Conservation (phyloP, 1,284 basidiomycete species). For the Retiboletus flavoniger region DNA sequence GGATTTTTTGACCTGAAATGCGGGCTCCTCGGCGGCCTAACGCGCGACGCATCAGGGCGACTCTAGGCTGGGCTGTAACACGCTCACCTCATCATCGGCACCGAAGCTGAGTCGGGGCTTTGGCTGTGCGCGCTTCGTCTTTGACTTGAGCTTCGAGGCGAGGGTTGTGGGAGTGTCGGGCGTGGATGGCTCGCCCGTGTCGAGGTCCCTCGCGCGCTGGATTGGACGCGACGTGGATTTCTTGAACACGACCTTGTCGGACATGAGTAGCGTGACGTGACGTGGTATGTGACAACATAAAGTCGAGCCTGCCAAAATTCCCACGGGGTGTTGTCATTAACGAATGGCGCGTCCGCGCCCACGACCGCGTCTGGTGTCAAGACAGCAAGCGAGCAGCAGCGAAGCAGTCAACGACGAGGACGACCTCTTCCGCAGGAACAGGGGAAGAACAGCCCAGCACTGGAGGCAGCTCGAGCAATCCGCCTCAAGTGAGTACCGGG, state of each 20-base stretch:
- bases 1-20: constrained; percentile 77
- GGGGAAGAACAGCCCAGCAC: constrained; percentile 46
- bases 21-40: constrained; percentile 59
- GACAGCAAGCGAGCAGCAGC: constrained; percentile 11
- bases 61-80: constrained; percentile 15
- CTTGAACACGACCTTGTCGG: constrained; percentile 47
- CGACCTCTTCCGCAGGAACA: constrained; percentile 63
- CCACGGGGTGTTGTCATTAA: constrained; percentile 41
- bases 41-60: constrained; percentile 23
- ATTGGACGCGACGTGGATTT: constrained; percentile 55
- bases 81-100: constrained; percentile 69
- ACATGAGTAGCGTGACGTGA: constrained; percentile 29
- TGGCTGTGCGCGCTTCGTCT: constrained; percentile 59
- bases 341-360: constrained; percentile 39
- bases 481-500: constrained; percentile 46
- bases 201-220: constrained; percentile 45
- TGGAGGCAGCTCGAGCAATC: constrained; percentile 59
- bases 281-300: constrained; percentile 34
- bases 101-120: constrained; percentile 81
- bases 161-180: constrained; percentile 55
- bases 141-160: constrained; percentile 66
- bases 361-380: constrained; percentile 47
- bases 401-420: constrained; percentile 52
- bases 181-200: constrained; percentile 21
- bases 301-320: constrained; percentile 36